phyloP scores from a whole-genome alignment of 306 rosid species.

The Hippophae tibetana region DNA sequence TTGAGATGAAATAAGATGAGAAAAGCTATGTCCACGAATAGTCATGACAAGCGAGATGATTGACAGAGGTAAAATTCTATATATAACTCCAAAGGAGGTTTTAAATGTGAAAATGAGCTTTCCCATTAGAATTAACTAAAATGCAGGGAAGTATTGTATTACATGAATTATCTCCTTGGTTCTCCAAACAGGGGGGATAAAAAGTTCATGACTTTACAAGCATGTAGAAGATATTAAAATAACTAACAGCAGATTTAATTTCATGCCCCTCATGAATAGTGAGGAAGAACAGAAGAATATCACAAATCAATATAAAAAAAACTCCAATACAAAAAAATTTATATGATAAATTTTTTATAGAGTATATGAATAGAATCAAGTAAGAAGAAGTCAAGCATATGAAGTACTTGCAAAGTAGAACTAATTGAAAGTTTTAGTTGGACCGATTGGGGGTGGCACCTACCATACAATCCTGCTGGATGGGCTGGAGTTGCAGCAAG shows the following conservation, averaged over 20 bases:
- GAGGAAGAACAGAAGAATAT: no score
- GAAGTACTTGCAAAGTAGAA: not conserved
- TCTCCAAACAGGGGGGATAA: not conserved
- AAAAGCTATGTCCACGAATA: not conserved
- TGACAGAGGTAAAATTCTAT: not conserved
- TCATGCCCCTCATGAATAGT: no score
- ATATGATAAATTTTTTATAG: no score
- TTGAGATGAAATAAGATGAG: no score
- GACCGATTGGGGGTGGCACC: conserved; percentile 17
- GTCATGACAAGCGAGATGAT: not conserved
- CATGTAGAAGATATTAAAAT: not conserved
- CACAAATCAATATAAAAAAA: no score
- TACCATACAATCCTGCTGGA: conserved; percentile 80
- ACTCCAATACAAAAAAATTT: no score
- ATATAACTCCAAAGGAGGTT: not conserved
- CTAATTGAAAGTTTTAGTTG: conserved; percentile 5
- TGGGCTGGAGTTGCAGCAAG: conserved; percentile 97
- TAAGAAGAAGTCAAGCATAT: not conserved
- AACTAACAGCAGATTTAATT: not conserved
- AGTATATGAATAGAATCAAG: not conserved
- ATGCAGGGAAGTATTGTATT: not conserved
- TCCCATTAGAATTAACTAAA: not conserved
- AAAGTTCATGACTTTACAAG: not conserved
- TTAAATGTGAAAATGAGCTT: not conserved
- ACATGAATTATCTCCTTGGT: not conserved